These are phyloP conservation scores for Klebsormidium nitens DNA, from an alignment of 139 green algal genomes.

Conservation along the genomic window DNA sequence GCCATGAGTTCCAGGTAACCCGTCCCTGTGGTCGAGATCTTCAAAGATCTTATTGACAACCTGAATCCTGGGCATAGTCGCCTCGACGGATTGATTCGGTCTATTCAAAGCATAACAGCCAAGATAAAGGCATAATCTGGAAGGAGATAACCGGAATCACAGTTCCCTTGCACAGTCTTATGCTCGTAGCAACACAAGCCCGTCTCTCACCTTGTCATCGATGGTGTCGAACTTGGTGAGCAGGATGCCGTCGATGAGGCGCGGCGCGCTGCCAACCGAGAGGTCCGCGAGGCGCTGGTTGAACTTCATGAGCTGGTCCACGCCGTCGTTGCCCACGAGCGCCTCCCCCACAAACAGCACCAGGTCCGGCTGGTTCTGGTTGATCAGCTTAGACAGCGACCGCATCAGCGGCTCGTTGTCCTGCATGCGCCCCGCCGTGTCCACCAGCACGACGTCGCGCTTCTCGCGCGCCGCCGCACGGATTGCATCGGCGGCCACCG, in stretches of 20 bases:
- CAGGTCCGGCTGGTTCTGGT: conserved; percentile 87
- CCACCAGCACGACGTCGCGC: conserved; percentile 92
- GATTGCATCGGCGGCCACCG: conserved; percentile 80
- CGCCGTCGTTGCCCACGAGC: conserved; percentile 95
- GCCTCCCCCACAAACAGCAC: conserved; percentile 97
- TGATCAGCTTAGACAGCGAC: conserved; percentile 89
- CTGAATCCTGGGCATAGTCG: too few relatives aligned
- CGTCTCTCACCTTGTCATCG: conserved; percentile 93
- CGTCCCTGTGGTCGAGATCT: too few relatives aligned
- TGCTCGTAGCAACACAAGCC: too few relatives aligned
- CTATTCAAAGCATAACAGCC: too few relatives aligned
- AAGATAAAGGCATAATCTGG: too few relatives aligned
- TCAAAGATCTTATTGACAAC: too few relatives aligned
- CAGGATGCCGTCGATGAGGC: conserved; percentile 77
- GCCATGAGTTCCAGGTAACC: too few relatives aligned
- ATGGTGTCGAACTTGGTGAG: conserved; percentile 99
- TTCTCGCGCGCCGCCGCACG: conserved; percentile 68
- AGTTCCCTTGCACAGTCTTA: too few relatives aligned
- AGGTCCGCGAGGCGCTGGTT: conserved; percentile 58
- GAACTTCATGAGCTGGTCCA: conserved; percentile 99
- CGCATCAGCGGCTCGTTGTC: conserved; percentile 99
- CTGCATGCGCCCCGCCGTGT: conserved; percentile 93
- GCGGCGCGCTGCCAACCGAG: conserved; percentile 16
- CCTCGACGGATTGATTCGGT: too few relatives aligned
- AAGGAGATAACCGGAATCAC: too few relatives aligned